phyloP scores from a whole-genome alignment of 768 basidiomycete genomes.

The Boletales sp. region DNA sequence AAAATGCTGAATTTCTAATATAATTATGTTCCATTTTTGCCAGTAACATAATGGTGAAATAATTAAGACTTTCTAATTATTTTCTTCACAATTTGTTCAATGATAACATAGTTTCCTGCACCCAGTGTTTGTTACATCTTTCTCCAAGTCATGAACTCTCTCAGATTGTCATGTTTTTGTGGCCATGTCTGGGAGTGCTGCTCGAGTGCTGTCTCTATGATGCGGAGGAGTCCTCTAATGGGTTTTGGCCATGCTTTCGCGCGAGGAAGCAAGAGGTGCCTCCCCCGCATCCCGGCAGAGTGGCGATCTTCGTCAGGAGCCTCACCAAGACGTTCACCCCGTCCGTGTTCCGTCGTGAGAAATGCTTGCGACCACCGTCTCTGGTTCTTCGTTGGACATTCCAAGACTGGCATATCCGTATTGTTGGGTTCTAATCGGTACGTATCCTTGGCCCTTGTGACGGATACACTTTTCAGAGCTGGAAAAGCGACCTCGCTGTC shows the following conservation, averaged over 20 bases:
- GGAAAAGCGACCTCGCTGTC: slow-evolving; percentile 75
- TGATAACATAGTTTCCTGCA: too few relatives aligned
- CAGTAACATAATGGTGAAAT: too few relatives aligned
- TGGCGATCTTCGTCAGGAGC: slow-evolving; percentile 60
- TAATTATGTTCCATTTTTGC: too few relatives aligned
- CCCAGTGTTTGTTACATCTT: not conserved
- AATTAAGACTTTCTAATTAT: too few relatives aligned
- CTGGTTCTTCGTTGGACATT: slow-evolving; percentile 67
- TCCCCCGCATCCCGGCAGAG: slow-evolving; percentile 33
- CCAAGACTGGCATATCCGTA: slow-evolving; percentile 72
- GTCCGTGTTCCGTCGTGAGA: slow-evolving; percentile 44
- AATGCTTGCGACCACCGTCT: slow-evolving; percentile 54
- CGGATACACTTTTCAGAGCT: slow-evolving; percentile 41
- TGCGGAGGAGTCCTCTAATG: slow-evolving; percentile 36
- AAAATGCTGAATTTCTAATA: too few relatives aligned
- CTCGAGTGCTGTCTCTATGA: slow-evolving; percentile 64
- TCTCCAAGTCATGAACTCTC: not conserved
- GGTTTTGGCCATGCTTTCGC: slow-evolving; percentile 23
- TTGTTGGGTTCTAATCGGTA: slow-evolving; percentile 70
- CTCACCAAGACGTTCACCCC: slow-evolving; percentile 57
- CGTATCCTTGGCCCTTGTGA: slow-evolving; percentile 1
- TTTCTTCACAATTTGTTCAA: too few relatives aligned
- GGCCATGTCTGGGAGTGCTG: slow-evolving; percentile 62
- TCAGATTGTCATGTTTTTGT: slow-evolving; percentile 69
- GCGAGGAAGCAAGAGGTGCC: slow-evolving; percentile 3